Percentiles rank a stretch among this genome's conserved stretches.
These are phyloP conservation scores for Ogataea dorogensis DNA, from an alignment of 805 yeast genomes.

Conservation along the genomic window DNA sequence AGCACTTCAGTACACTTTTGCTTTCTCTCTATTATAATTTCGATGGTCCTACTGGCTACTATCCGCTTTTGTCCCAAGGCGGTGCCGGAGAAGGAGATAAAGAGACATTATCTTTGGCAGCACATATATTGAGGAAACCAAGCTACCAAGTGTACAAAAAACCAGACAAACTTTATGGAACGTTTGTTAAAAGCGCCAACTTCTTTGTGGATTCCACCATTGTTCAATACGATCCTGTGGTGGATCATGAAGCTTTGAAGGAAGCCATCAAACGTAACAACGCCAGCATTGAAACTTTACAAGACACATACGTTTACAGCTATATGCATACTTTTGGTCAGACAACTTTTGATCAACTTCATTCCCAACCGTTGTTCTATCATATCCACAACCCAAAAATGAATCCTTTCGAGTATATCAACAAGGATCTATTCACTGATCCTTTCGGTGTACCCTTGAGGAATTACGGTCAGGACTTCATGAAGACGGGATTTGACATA, in stretches of 20 bases:
- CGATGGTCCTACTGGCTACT: constrained; percentile 59
- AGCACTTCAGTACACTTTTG: constrained; percentile 57
- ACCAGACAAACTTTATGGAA: constrained; percentile 29
- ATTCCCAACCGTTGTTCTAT: constrained; percentile 24
- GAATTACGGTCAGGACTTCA: constrained; percentile 23
- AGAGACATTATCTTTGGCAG: constrained; percentile 70
- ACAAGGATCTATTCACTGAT: constrained; percentile 20
- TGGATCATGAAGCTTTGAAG: constrained; percentile 24
- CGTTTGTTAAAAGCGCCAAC: constrained; percentile 19
- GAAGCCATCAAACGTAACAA: constrained; percentile 10
- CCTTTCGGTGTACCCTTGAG: constrained; percentile 14
- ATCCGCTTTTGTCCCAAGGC: constrained; percentile 60
- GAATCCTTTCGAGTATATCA: constrained; percentile 40
- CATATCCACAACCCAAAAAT: constrained; percentile 51
- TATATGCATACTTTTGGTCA: constrained; percentile 20
- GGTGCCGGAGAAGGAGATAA: constrained; percentile 78
- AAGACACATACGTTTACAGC: constrained; percentile 18
- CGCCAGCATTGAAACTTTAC: constrained; percentile 5
- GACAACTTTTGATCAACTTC: constrained; percentile 15
- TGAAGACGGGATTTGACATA: constrained; percentile 21
- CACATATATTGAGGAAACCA: constrained; percentile 44
- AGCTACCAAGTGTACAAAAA: constrained; percentile 48
- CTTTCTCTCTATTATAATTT: constrained; percentile 65
- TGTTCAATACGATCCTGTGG: constrained; percentile 32
- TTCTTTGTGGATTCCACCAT: constrained; percentile 30